Evolutionary conservation across 495 filamentous ascomycete genomes (phyloP).

Genomic region (Ascodesmis nigricans): DNA sequence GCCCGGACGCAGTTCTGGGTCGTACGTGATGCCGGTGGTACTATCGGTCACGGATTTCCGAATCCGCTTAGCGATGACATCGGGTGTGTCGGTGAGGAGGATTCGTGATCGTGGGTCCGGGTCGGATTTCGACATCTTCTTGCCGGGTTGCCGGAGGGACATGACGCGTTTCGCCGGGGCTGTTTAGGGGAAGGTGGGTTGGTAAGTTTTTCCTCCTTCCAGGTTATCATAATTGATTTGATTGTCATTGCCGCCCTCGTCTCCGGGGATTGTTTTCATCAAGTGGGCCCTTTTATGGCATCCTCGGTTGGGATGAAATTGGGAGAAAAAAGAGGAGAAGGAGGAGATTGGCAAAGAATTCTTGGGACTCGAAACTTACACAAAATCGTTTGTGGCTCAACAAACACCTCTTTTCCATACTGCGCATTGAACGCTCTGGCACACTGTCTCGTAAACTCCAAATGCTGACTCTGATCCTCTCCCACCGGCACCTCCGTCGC

Average conservation of each 20-base stretch:
- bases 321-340: too few relatives aligned
- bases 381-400: conserved; percentile 48
- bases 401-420: conserved; percentile 37
- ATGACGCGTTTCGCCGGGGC: conserved; percentile 65
- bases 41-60: conserved; percentile 59
- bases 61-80: conserved; percentile 43
- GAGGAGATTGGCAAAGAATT: too few relatives aligned
- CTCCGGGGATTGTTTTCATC: too few relatives aligned
- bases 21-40: conserved; percentile 39
- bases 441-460: conserved; percentile 73
- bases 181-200: too few relatives aligned
- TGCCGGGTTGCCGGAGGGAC: conserved; percentile 52
- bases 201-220: too few relatives aligned
- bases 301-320: too few relatives aligned
- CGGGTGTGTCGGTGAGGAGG: conserved; percentile 45
- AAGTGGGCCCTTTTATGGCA: too few relatives aligned
- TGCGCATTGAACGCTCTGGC: conserved; percentile 64
- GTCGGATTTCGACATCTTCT: conserved; percentile 91
- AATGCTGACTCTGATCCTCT: conserved; percentile 77
- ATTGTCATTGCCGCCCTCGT: too few relatives aligned
- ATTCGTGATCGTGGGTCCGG: conserved; percentile 43
- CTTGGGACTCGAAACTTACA: too few relatives aligned
- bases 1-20: conserved; percentile 47
- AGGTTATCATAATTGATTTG: too few relatives aligned
- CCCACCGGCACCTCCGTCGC: conserved; percentile 92